Percentiles rank a stretch among this genome's conserved stretches.
These are phyloP conservation scores for Endothia cerciana DNA, from an alignment of 2,329 filamentous ascomycete genomes.

Conservation along the genomic window DNA sequence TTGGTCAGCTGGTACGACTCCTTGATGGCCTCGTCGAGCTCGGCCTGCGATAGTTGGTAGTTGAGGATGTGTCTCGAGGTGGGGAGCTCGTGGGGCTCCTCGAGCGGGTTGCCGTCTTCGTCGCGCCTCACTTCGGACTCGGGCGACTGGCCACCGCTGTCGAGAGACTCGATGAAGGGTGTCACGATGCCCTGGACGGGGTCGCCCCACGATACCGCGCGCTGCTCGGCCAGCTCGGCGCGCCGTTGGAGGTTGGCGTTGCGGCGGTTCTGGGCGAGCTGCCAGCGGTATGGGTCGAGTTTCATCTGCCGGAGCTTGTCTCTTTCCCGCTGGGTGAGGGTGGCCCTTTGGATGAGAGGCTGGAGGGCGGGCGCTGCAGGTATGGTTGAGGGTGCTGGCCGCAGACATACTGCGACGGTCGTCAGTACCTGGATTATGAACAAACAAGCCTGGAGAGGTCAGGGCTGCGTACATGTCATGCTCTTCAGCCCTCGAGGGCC, in stretches of 20 bases:
- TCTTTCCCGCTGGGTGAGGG: slow-evolving; percentile 63
- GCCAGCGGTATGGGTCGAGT: slow-evolving; percentile 80
- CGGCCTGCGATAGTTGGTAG: slow-evolving; percentile 70
- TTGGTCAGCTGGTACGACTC: slow-evolving; percentile 71
- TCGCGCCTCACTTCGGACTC: slow-evolving; percentile 43
- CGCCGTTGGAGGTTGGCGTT: slow-evolving; percentile 80
- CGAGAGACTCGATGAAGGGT: slow-evolving; percentile 82
- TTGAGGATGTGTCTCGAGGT: slow-evolving; percentile 66
- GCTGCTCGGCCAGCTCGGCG: slow-evolving; percentile 67
- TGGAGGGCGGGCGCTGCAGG: slow-evolving; percentile 54
- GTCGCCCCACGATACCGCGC: slow-evolving; percentile 70
- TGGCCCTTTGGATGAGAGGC: slow-evolving; percentile 67
- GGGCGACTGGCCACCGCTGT: slow-evolving; percentile 59
- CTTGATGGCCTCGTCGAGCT: slow-evolving; percentile 68
- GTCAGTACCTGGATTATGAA: slow-evolving; percentile 28
- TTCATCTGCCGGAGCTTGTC: slow-evolving; percentile 69
- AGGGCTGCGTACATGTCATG: slow-evolving; percentile 57
- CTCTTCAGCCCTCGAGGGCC: slow-evolving; percentile 62
- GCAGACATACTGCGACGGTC: slow-evolving; percentile 59
- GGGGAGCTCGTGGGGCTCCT: slow-evolving; percentile 47
- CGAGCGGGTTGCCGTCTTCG: slow-evolving; percentile 46
- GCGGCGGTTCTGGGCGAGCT: slow-evolving; percentile 82
- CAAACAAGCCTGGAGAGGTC: slow-evolving; percentile 32
- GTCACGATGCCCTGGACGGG: slow-evolving; percentile 79
- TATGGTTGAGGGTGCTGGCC: slow-evolving; percentile 45